A percentile compares a stretch with the other conserved stretches of the same genome.
phyloP scores from a whole-genome alignment of 164 flowering plant species.

The Houttuynia cordata region DNA sequence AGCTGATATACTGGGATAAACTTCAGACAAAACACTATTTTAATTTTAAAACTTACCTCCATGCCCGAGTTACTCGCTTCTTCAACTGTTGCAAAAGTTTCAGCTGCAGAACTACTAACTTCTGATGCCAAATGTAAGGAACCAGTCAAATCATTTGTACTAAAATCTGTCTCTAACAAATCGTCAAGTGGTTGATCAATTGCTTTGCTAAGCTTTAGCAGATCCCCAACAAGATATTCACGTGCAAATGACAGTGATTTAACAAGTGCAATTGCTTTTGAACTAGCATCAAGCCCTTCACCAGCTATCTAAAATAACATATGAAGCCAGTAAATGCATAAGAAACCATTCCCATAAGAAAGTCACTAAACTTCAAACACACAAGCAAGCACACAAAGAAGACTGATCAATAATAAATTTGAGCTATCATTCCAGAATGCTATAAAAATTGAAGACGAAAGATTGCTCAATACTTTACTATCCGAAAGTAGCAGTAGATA shows the following conservation, averaged over 20 bases:
- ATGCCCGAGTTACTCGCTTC: conserved; percentile 5
- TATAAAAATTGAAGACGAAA: not conserved
- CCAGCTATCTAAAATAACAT: conserved; percentile 19
- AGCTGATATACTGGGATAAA: no score
- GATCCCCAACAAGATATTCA: conserved; percentile 54
- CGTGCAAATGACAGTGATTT: conserved; percentile 58
- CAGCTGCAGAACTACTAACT: conserved; percentile 14
- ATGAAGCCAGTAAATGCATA: not conserved
- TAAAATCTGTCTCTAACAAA: conserved; percentile 34
- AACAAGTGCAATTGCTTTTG: conserved; percentile 31
- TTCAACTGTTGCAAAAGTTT: conserved; percentile 12
- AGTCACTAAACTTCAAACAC: not conserved
- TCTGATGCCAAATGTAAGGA: conserved; percentile 11
- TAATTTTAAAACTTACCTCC: not conserved
- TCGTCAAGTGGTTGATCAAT: conserved; percentile 44
- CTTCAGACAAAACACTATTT: conserved; percentile 9
- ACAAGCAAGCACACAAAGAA: not conserved
- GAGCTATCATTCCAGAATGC: not conserved
- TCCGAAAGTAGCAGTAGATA: not conserved
- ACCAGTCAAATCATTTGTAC: conserved; percentile 24
- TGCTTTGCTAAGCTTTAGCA: conserved; percentile 54
- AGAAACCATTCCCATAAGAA: not conserved
- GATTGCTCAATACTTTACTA: not conserved
- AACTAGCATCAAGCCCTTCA: conserved; percentile 18
- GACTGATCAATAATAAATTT: not conserved